Evolutionary conservation across 2,329 filamentous ascomycete species (phyloP).

Genomic region (Gaeumannomyces sp.): DNA sequence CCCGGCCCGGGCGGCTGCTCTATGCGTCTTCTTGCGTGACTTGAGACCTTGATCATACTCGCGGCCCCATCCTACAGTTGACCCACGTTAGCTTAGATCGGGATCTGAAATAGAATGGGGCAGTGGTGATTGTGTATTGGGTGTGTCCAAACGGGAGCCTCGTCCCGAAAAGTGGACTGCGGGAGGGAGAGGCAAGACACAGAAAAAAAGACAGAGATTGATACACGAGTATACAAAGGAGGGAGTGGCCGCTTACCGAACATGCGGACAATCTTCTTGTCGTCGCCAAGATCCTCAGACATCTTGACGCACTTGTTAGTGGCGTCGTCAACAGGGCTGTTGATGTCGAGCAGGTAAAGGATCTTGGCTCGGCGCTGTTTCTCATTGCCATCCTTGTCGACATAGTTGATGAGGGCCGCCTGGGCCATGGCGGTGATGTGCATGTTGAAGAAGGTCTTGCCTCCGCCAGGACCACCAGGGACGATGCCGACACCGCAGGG

Average conservation of each 20-base stretch:
- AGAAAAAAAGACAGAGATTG: too few species aligned
- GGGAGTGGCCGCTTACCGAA: constrained; percentile 16
- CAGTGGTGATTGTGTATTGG: too few species aligned
- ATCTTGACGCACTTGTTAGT: constrained; percentile 34
- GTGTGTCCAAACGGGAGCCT: too few species aligned
- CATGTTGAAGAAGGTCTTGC: constrained; percentile 42
- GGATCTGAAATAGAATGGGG: too few species aligned
- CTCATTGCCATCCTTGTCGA: constrained; percentile 15
- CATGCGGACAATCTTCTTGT: constrained; percentile 32
- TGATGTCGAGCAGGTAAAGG: constrained; percentile 41
- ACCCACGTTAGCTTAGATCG: too few species aligned
- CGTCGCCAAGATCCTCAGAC: constrained; percentile 28
- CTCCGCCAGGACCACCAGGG: constrained; percentile 40
- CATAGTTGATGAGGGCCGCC: not conserved
- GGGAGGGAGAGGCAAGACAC: too few species aligned
- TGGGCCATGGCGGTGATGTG: constrained; percentile 31
- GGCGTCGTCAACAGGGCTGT: constrained; percentile 39
- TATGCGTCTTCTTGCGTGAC: not conserved
- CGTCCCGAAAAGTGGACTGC: too few species aligned
- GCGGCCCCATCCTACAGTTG: constrained; percentile 26
- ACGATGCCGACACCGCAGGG: constrained; percentile 38
- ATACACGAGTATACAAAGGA: too few species aligned
- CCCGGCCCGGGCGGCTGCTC: not conserved
- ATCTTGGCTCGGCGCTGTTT: constrained; percentile 26
- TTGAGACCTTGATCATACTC: constrained; percentile 25